A percentile compares a stretch with the other conserved stretches of the same genome.
phyloP scores from a whole-genome alignment of 2,329 filamentous ascomycete species.

The Trichoderma cornu-damae region DNA sequence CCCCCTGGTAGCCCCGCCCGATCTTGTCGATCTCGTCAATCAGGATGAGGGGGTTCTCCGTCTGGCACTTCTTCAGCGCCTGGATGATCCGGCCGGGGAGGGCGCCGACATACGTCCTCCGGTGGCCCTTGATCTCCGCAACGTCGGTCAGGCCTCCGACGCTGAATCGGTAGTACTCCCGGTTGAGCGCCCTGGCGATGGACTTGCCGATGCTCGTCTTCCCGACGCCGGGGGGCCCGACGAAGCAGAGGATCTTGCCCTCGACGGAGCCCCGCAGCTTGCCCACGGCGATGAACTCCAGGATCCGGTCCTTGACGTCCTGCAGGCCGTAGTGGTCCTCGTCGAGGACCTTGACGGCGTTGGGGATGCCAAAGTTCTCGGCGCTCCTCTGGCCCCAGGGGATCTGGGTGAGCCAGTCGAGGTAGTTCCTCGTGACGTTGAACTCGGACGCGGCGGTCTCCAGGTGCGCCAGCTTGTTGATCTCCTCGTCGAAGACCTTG shows the following conservation, averaged over 20 bases:
- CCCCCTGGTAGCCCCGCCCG: constrained; percentile 90
- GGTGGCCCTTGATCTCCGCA: constrained; percentile 96
- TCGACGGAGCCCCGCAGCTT: constrained; percentile 96
- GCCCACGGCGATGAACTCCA: constrained; percentile 97
- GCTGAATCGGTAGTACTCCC: constrained; percentile 97
- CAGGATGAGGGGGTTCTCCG: constrained; percentile 91
- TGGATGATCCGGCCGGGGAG: constrained; percentile 96
- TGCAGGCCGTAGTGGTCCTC: constrained; percentile 96
- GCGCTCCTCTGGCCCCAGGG: constrained; percentile 94
- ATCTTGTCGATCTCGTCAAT: constrained; percentile 99
- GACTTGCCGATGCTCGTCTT: constrained; percentile 99
- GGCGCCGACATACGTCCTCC: constrained; percentile 92
- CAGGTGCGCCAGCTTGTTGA: constrained; percentile 93
- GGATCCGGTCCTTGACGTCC: constrained; percentile 95
- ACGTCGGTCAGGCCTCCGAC: constrained; percentile 96
- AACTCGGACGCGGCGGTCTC: constrained; percentile 97
- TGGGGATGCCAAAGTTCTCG: constrained; percentile 92
- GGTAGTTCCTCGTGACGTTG: constrained; percentile 95
- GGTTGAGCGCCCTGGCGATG: constrained; percentile 87
- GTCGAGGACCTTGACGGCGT: constrained; percentile 84
- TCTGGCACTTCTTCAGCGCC: constrained; percentile 97
- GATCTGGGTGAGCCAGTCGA: constrained; percentile 98
- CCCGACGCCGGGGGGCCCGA: constrained; percentile 92
- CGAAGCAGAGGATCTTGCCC: constrained; percentile 96
- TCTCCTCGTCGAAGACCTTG: constrained; percentile 96